Base-by-base conservation (phyloP, 805 yeast genomes). In the Metschnikowia sp. region DNA sequence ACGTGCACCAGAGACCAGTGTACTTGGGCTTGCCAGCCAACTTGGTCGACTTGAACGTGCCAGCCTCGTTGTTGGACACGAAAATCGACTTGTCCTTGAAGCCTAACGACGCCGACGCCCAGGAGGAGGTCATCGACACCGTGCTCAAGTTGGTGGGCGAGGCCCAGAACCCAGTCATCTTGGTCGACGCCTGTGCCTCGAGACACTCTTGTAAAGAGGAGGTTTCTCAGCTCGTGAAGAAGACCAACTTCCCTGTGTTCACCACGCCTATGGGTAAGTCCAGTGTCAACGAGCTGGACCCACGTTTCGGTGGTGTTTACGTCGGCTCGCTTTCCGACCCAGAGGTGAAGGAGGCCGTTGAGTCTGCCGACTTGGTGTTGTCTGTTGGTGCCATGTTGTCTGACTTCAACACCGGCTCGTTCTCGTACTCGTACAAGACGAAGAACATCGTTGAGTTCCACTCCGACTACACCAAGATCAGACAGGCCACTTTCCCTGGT, bases 221-320 rank as follows among this genome's bases (percentile, higher is more conserved):
- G 66, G 84, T 86, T 50, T 72, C 69, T 52, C 68, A 75, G 57
- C 76, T 88, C 63, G 83, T 84, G 42, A 78, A 79, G 47, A 64
- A 71, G 49, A 86, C 95, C 42, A 81, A 84, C 65, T 87, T 82
- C 82, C 92, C 94, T 39, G 84, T 85, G 41, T 88, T 81, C 68
- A 84, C 84, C 47, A 88, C 96, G 45, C 96, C 96, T 59, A 86
- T 88, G 94, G 96, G 96, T 69, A 88, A 88, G 69, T 85, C 89
- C 50, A 75, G 81, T 26, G 80, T 87, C 57, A 82, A 85, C 67
- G 96, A 88, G 70, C 64, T 68, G 46, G 69, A 70, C 49, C 66
- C 65, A 32, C 49, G 59, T 33, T 88, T 80, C 68, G 89, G 88
- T 57, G 96, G 96, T 69, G 88, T 84, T 48, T 88, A 88, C 65